Base-by-base conservation (phyloP, 306 rosid genomes). In the Gillenia trifoliata region DNA sequence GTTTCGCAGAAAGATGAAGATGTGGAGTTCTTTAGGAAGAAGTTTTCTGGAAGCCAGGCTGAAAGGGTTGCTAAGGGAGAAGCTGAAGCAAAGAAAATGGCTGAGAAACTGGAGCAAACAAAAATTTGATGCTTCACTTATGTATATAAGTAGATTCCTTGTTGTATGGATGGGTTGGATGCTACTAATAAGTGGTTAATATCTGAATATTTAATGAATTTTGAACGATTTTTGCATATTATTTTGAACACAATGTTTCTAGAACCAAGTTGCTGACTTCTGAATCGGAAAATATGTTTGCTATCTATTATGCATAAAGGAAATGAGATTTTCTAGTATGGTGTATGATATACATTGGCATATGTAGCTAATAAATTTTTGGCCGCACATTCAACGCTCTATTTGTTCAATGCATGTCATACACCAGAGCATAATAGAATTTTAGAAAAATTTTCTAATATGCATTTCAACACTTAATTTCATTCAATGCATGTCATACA, bases 21-120 rank as follows among this genome's bases (percentile, higher is more conserved):
- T n/a, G 91, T 87, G 70, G 91, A 83, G 80, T 38, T 60, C 74
- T 88, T 74, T 73, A 81, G 86, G 83, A 73, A 45, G 74, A 85
- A 85, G 65, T 88, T 83, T 52, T 82, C 88, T 9, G 93, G 92
- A 78, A 88, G 86, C 71, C 96, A 91, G 77, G 91, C 93, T 57
- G 93, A 88, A 66, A 85, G 91, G 83, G 45, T 75, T 31, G 56
- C 54, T 8, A 80, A 85, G 56, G 86, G 83, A 34, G 89, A 86
- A 71, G 86, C 68, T 77, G 88, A 88, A 86, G 89, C 88, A 26
- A 63, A 33, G 20, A 80, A 88, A 34, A 71, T 74, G 64, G 92
- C 87, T 23, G 83, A 78, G 80, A 77, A 83, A 76, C 75, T 89
- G 90, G 82, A 79, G 77, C 84, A 89, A 78, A 82, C 90, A 29